Conservation (phyloP, 768 basidiomycete genomes). For the Panus rudis region DNA sequence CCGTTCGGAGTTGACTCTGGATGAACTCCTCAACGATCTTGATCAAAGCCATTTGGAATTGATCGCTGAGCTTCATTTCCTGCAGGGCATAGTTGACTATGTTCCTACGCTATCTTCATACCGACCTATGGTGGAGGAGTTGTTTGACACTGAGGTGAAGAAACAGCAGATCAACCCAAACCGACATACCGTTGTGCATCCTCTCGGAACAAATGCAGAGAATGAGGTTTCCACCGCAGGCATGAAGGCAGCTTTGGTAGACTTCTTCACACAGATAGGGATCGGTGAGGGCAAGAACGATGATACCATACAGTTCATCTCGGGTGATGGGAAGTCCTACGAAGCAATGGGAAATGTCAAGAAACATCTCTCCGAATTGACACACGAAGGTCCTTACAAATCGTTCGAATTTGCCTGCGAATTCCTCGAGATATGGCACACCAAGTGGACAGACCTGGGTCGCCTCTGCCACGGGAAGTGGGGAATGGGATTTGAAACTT, state of each 20-base stretch:
- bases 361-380: not conserved
- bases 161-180: not conserved
- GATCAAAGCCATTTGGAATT: not conserved
- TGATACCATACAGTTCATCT: not conserved
- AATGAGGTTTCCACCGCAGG: constrained; percentile 2
- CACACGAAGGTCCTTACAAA: constrained; percentile 14
- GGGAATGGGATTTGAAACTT: constrained; percentile 11
- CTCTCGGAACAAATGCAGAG: constrained; percentile 6
- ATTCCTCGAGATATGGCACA: constrained; percentile 26
- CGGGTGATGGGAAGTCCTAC: constrained; percentile 11
- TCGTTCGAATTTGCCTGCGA: constrained; percentile 17
- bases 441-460: constrained; percentile 25
- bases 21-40: not conserved
- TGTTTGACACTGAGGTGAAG: not conserved
- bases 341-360: constrained; percentile 4
- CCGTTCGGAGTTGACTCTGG: not conserved
- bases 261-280: constrained; percentile 7
- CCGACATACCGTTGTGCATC: constrained; percentile 1
- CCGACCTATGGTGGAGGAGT: constrained; percentile 1
- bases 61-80: not conserved
- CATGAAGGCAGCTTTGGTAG: constrained; percentile 5
- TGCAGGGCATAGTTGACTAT: not conserved
- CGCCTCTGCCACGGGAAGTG: constrained; percentile 16
- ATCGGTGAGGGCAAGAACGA: not conserved
- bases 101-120: not conserved